Evolutionary conservation across 768 basidiomycete species (phyloP).

Genomic region (Pulveroboletus ravenelii): DNA sequence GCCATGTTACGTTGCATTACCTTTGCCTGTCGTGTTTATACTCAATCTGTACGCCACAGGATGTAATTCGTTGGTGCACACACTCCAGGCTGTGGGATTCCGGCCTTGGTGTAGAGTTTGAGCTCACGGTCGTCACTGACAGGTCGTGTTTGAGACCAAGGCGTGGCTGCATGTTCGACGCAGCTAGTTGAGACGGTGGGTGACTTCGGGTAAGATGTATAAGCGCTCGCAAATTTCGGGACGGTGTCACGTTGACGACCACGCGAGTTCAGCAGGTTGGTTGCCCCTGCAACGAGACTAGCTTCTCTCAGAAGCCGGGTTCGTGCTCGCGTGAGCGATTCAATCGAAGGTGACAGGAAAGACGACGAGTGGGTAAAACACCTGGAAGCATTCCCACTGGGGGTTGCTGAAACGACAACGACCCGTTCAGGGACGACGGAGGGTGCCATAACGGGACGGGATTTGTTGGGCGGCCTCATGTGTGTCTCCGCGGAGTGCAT

Average conservation of each 20-base stretch:
- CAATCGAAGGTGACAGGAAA: background rate
- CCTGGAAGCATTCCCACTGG: background rate
- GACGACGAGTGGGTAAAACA: background rate
- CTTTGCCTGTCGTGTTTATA: no score
- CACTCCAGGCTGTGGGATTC: no score
- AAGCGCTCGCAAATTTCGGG: conserved; percentile 4
- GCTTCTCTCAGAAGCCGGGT: background rate
- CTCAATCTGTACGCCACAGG: background rate
- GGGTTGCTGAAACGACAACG: conserved; percentile 15
- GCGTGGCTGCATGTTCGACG: no score
- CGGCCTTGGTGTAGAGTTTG: background rate
- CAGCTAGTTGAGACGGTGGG: no score
- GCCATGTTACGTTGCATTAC: conserved; percentile 1
- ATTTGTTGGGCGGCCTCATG: background rate
- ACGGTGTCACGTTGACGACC: background rate
- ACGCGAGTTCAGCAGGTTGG: conserved; percentile 1
- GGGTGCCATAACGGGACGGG: conserved; percentile 9
- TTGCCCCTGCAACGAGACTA: background rate
- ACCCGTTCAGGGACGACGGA: conserved; percentile 23
- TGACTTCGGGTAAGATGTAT: background rate
- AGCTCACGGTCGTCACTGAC: background rate
- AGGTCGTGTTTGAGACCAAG: background rate
- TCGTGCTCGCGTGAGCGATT: background rate
- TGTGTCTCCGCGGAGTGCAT: conserved; percentile 18
- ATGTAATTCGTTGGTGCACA: conserved; percentile 8